Base-by-base conservation (phyloP, 441 rosid genomes). In the Erysimum cheiri region DNA sequence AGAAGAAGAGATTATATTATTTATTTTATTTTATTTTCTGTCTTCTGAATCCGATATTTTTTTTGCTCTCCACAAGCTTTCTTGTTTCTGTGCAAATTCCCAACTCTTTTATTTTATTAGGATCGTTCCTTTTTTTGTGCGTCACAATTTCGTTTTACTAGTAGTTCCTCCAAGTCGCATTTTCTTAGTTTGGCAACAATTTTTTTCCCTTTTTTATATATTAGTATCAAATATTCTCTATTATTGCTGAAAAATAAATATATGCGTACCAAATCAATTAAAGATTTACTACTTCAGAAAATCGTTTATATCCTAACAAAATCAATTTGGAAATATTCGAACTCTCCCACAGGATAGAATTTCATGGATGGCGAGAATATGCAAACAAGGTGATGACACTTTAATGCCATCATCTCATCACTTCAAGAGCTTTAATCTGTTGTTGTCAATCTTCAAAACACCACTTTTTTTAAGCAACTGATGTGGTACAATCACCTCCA, bases 1-100 rank as follows among this genome's bases (percentile, higher is more conserved):
- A 44, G 76, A 65, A 28, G 46, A 47, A 28, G 66, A 55, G 57
- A 63, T 57, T 22, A 58, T 73, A 54, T 44, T 39, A n/a, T 3
- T 26, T 24, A 5, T 6, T 11, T 13, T 31, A 46, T 48, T 59
- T 24, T 29, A 40, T 35, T 41, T 54, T 36, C 64, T 35, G 15
- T 64, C 15, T 10, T 55, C 50, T 72, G 70, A 64, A 72, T 72
- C 64, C 64, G 64, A 64, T 50, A 44, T 72, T 55, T 64, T 64
- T 22, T 46, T 72, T 44, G 0, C 17, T 71, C 63, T 44, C 70
- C 49, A 40, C 36, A 19, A 50, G 12, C 29, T 70, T 40, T 70
- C 54, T 60, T 60, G 67, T 69, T 59, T 67, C 55, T 35, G 57
- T 60, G 28, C 54, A 31, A 31, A 17, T 62, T 62, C 55, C 12